A percentile compares a stretch with the other conserved stretches of the same genome.
These are phyloP conservation scores for Trichoderma parareesei DNA, from an alignment of 495 filamentous ascomycete species.

Conservation along the genomic window DNA sequence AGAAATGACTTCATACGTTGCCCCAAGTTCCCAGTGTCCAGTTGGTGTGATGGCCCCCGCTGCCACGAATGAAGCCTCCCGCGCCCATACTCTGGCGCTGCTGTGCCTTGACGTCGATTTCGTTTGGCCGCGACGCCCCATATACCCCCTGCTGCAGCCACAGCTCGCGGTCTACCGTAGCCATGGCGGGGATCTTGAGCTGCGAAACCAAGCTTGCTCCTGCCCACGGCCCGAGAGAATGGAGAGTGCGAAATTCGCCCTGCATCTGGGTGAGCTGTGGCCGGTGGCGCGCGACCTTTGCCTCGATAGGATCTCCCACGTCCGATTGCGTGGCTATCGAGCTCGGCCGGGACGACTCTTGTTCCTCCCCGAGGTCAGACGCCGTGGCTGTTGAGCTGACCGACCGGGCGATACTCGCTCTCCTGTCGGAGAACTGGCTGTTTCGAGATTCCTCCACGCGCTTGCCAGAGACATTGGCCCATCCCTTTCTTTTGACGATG, in stretches of 20 bases:
- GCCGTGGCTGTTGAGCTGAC: conserved; percentile 12
- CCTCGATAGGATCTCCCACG: conserved; percentile 43
- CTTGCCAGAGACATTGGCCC: conserved; percentile 65
- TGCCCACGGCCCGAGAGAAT: conserved; percentile 81
- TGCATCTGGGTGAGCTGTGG: conserved; percentile 27
- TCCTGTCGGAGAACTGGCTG: conserved; percentile 21
- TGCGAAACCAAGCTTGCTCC: conserved; percentile 76
- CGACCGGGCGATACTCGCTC: conserved; percentile 16
- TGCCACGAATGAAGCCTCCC: conserved; percentile 42
- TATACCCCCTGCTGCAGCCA: conserved; percentile 70
- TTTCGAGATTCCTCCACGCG: conserved; percentile 46
- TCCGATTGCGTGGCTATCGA: background rate
- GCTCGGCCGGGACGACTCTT: background rate
- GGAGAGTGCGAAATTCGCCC: conserved; percentile 64
- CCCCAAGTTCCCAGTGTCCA: conserved; percentile 83
- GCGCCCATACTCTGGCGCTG: conserved; percentile 55
- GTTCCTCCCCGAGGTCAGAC: conserved; percentile 19
- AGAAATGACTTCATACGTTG: conserved; percentile 14
- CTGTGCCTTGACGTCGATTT: conserved; percentile 46
- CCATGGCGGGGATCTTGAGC: conserved; percentile 68
- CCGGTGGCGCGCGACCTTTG: conserved; percentile 17
- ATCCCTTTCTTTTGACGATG: conserved; percentile 58
- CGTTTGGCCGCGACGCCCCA: conserved; percentile 58
- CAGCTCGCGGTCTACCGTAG: conserved; percentile 78
- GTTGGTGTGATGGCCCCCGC: conserved; percentile 50